Conservation (phyloP, 2,329 filamentous ascomycete species). For the Westerdykella aurantiaca region DNA sequence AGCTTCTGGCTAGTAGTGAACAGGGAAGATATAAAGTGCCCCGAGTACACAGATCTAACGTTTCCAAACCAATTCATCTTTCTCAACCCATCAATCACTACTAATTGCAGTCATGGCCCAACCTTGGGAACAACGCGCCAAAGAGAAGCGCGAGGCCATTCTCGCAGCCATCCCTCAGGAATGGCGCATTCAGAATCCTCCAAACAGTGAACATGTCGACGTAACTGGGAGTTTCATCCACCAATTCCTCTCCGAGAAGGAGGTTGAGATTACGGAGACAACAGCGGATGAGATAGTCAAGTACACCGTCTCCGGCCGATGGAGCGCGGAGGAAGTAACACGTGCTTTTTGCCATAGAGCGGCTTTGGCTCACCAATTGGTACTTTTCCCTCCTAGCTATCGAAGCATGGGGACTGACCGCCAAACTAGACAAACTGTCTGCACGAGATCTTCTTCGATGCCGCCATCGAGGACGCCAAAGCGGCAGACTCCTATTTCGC, state of each 20-base stretch:
- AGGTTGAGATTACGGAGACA: conserved; percentile 57
- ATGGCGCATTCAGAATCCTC: conserved; percentile 50
- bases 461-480: conserved; percentile 40
- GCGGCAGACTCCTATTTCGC: conserved; percentile 38
- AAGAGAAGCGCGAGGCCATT: conserved; percentile 51
- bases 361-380: conserved; percentile 48
- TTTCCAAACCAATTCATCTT: too few relatives aligned
- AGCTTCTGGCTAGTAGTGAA: too few relatives aligned
- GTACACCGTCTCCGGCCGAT: conserved; percentile 49
- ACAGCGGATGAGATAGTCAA: conserved; percentile 53
- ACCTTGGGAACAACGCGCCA: conserved; percentile 47
- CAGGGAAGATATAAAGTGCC: too few relatives aligned
- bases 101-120: conserved; percentile 13
- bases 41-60: too few relatives aligned
- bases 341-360: conserved; percentile 54
- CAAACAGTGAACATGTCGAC: conserved; percentile 46
- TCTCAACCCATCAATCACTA: too few relatives aligned
- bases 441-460: conserved; percentile 47
- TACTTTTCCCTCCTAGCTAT: conserved; percentile 7
- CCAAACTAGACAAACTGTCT: conserved; percentile 29
- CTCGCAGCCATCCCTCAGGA: conserved; percentile 51
- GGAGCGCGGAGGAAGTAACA: conserved; percentile 53
- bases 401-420: neutral
- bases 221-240: conserved; percentile 47
- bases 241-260: conserved; percentile 48